Evolutionary conservation across 768 basidiomycete species (phyloP).

Genomic region (Rhodocollybia butyracea): DNA sequence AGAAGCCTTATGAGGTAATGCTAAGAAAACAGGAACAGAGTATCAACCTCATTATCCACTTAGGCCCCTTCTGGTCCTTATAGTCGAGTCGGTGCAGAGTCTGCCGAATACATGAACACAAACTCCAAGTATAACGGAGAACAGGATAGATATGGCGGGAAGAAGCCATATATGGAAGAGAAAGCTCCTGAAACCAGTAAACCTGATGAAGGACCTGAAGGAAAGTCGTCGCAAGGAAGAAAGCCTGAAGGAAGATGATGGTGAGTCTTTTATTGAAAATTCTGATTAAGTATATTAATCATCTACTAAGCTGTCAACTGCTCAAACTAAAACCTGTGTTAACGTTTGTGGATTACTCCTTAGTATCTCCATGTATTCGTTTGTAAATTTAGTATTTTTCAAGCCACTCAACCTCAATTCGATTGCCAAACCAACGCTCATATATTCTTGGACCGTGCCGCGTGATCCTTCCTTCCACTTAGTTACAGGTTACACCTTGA

Average conservation of each 20-base stretch:
- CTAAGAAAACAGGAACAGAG: not conserved
- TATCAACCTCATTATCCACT: not conserved
- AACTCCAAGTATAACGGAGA: not conserved
- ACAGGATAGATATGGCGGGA: conserved; percentile 7
- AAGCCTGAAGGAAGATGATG: conserved; percentile 4
- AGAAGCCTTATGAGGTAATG: conserved; percentile 1
- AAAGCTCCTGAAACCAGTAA: conserved; percentile 5
- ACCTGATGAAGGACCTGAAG: not conserved
- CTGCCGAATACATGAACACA: not conserved
- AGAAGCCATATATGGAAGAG: not conserved
- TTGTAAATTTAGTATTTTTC: too few species aligned
- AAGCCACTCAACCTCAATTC: too few species aligned
- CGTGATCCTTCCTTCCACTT: too few species aligned
- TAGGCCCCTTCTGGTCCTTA: conserved; percentile 5
- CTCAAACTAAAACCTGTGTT: too few species aligned
- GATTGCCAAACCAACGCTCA: too few species aligned
- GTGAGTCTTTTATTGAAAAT: not conserved
- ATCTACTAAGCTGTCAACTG: too few species aligned
- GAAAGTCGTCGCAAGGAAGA: not conserved
- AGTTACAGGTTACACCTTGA: too few species aligned
- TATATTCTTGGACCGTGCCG: too few species aligned
- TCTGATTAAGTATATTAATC: too few species aligned
- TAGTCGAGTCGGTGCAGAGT: conserved; percentile 1
- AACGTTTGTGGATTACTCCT: too few species aligned
- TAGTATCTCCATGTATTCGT: too few species aligned